Percentiles rank a stretch among this genome's conserved stretches.
Evolutionary conservation across 768 basidiomycete species (phyloP).

Genomic region (Termitomyces titanicus): DNA sequence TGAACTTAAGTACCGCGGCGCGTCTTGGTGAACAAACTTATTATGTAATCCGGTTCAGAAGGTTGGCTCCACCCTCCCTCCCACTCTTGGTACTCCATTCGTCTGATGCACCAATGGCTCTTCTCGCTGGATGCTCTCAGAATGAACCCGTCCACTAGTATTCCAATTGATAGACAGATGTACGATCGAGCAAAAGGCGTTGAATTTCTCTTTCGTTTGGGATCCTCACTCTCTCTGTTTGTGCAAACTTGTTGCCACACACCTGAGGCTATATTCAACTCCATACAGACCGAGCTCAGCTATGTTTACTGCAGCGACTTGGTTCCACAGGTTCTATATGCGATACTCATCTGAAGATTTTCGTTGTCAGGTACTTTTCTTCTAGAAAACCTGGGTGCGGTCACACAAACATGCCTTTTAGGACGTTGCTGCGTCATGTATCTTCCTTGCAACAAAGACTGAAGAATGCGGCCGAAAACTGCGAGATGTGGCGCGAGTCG

Average conservation of each 20-base stretch:
- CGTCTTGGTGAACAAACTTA: background rate
- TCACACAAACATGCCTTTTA: constrained; percentile 25
- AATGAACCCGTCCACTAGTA: constrained; percentile 51
- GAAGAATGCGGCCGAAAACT: constrained; percentile 87
- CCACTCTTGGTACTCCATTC: background rate
- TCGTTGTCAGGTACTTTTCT: constrained; percentile 61
- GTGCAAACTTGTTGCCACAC: constrained; percentile 28
- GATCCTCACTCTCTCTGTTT: constrained; percentile 72
- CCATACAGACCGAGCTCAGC: constrained; percentile 67
- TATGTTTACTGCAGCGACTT: constrained; percentile 83
- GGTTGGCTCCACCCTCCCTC: too few relatives aligned
- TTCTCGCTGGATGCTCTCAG: constrained; percentile 60
- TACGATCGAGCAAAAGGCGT: constrained; percentile 79
- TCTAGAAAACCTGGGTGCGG: background rate
- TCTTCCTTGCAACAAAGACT: constrained; percentile 89
- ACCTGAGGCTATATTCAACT: constrained; percentile 9
- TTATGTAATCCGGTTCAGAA: constrained; percentile 6
- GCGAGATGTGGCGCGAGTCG: constrained; percentile 77
- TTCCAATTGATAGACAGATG: constrained; percentile 63
- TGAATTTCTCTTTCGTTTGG: constrained; percentile 82
- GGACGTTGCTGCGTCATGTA: constrained; percentile 83
- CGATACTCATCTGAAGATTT: constrained; percentile 80
- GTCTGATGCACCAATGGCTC: constrained; percentile 58
- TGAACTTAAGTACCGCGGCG: too few relatives aligned
- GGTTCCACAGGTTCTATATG: constrained; percentile 93